Evolutionary conservation across 495 filamentous ascomycete species (phyloP).

Genomic region (Thozetella sp.): DNA sequence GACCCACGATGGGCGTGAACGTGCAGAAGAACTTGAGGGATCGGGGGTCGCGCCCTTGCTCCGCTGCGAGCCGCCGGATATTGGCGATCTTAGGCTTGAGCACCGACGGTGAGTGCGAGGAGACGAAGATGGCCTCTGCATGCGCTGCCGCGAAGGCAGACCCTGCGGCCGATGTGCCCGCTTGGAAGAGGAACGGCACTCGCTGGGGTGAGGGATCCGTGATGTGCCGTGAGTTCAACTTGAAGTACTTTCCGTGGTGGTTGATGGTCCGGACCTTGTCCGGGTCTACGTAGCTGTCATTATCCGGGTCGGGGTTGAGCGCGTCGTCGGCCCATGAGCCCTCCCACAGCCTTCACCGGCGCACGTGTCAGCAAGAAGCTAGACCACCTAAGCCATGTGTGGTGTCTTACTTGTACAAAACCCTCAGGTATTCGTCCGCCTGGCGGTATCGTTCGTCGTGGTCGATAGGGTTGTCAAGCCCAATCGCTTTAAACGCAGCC

Average conservation of each 20-base stretch:
- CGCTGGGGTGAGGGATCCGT: conserved; percentile 64
- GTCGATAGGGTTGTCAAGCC: conserved; percentile 54
- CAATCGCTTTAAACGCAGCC: conserved; percentile 59
- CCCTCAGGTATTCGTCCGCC: conserved; percentile 62
- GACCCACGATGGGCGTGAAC: conserved; percentile 57
- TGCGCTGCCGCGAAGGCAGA: conserved; percentile 60
- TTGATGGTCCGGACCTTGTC: conserved; percentile 60
- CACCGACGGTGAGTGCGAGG: conserved; percentile 51
- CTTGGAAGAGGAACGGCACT: conserved; percentile 67
- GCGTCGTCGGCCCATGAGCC: conserved; percentile 61
- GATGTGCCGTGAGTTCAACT: conserved; percentile 52
- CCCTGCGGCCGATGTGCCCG: conserved; percentile 60
- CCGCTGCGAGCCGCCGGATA: conserved; percentile 53
- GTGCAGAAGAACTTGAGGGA: conserved; percentile 63
- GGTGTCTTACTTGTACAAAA: conserved; percentile 55
- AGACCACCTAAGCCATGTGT: not conserved
- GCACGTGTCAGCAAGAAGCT: too few relatives aligned
- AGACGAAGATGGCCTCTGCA: conserved; percentile 67
- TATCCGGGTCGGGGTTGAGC: conserved; percentile 43
- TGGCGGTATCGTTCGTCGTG: conserved; percentile 64
- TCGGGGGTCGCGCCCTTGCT: conserved; percentile 53
- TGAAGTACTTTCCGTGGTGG: conserved; percentile 61
- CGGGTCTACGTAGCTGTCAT: conserved; percentile 55
- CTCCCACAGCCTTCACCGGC: conserved; percentile 55
- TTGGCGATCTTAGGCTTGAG: conserved; percentile 53